Base-by-base conservation (phyloP, 1,284 basidiomycete genomes). In the Inonotus hispidus region DNA sequence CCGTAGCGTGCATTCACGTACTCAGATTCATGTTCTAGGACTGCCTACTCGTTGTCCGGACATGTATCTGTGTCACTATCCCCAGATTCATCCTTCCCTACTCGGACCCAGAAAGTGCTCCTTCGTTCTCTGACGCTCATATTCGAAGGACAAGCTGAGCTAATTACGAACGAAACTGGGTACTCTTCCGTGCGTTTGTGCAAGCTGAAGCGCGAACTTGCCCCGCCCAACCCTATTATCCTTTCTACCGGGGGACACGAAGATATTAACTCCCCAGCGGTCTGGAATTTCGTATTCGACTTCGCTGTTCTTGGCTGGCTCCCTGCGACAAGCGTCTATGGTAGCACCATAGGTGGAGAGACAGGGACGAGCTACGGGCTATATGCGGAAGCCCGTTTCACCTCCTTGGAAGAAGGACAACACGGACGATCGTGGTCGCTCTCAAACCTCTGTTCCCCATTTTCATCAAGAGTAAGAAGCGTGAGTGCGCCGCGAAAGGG, bases 141-240 rank as follows among this genome's bases (percentile, higher is more conserved):
- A 5, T 90, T 92, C 63, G 89, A 92, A 67, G 90, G 90, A 43
- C 88, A 90, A 70, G 79, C 82, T 14, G 90, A 92, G 70, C 75
- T 83, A 11, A 72, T 87, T 60, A 79, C 80, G 6, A 76, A 79
- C 2, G 74, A 72, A 52, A 79, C 80, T 2, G 85, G 86, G 49
- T 92, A 92, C 68, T 76, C 80, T 11, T 75, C 81, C 3, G 63
- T 82, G 27, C 85, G 89, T 47, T 75, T 92, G 14, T 90, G 85
- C 67, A 77, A 80, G n/a, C 70, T 88, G 57, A 80, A 82, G 14
- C 81, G 81, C 58, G 82, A 92, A 65, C 78, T 92, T 45, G 77
- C 79, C 14, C 73, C 77, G 6, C 69, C 68, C 13, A 78, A 76
- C 14, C 76, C 83, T 11, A 66, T 89, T 27, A 81, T 88, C 64